Percentiles rank a stretch among this genome's conserved stretches.
Evolutionary conservation across 2,329 filamentous ascomycete species (phyloP).

Genomic region (Phialemonium atrogriseum): DNA sequence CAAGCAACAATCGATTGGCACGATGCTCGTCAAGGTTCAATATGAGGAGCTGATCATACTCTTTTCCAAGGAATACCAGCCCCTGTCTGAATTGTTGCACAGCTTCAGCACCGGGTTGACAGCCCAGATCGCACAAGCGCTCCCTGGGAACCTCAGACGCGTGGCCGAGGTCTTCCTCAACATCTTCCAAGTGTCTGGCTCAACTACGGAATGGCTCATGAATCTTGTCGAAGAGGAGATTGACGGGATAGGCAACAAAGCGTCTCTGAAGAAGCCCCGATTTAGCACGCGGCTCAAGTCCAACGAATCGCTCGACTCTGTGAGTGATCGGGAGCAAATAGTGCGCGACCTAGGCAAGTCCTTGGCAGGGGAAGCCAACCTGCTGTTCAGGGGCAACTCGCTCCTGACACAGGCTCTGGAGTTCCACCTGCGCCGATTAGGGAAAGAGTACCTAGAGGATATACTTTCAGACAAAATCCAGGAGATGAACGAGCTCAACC

Average conservation of each 20-base stretch:
- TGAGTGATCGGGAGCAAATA: slow-evolving; percentile 59
- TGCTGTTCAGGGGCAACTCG: slow-evolving; percentile 92
- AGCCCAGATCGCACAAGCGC: slow-evolving; percentile 69
- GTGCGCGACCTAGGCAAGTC: slow-evolving; percentile 73
- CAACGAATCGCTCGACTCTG: slow-evolving; percentile 56
- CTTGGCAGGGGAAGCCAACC: slow-evolving; percentile 78
- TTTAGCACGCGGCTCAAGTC: slow-evolving; percentile 65
- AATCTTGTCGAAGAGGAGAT: slow-evolving; percentile 94
- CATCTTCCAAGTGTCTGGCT: slow-evolving; percentile 88
- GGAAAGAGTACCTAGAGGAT: slow-evolving; percentile 86
- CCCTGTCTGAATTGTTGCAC: slow-evolving; percentile 75
- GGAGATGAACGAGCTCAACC: slow-evolving; percentile 85
- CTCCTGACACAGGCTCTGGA: slow-evolving; percentile 89
- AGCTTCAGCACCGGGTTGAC: slow-evolving; percentile 79
- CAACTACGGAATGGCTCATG: slow-evolving; percentile 82
- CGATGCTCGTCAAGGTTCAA: slow-evolving; percentile 74
- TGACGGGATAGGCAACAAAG: slow-evolving; percentile 80
- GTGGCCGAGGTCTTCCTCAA: slow-evolving; percentile 82
- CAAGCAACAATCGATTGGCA: slow-evolving; percentile 67
- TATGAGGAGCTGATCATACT: slow-evolving; percentile 88
- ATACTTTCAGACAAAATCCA: slow-evolving; percentile 76
- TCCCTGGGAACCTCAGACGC: slow-evolving; percentile 70
- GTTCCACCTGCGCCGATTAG: slow-evolving; percentile 88
- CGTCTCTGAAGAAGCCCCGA: slow-evolving; percentile 62
- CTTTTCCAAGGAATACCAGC: slow-evolving; percentile 75